Base-by-base conservation (phyloP, 192 early-diverging fungal genomes). In the Radiomyces spectabilis region DNA sequence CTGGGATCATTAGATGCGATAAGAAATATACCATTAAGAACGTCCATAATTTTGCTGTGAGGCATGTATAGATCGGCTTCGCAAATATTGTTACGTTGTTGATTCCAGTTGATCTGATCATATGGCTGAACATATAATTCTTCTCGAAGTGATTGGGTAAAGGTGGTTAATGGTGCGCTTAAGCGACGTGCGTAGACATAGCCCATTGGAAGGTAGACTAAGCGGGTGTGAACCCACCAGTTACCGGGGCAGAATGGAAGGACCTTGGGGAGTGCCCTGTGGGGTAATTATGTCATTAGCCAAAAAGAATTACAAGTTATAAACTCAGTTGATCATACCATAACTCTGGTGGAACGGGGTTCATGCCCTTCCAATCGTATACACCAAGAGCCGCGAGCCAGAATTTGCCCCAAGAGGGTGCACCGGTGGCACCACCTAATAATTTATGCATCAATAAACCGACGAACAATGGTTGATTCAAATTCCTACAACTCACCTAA, bases 391-490 rank as follows among this genome's bases (percentile, higher is more conserved):
- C 77, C 16, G 87, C 64, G 8, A 99, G 85, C 97, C 97, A 99
- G 68, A 99, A 97, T 66, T 99, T 99, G 18, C 95, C 97, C 97
- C 97, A 99, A 22, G 93, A 82, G 35, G 97, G 92, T 15, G 81
- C 77, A 30, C 84, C 89, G 2, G 72, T 68, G 15, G 97, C 92
- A 33, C 94, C 88, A 40, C 94, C 87, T 79, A 48, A 13, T 37
- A 10, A 32, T 19, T 27, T 1, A 10, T 12, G 27, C n/a, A 39
- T 22, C 9, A 26, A n/a, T n/a, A n/a, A n/a, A n/a, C n/a, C n/a
- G n/a, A n/a, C n/a, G n/a, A n/a, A n/a, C n/a, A n/a, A n/a, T n/a
- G n/a, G n/a, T n/a, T n/a, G n/a, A n/a, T n/a, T n/a, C n/a, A n/a
- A n/a, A n/a, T n/a, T n/a, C n/a, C n/a, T n/a, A n/a, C 9, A 35